Base-by-base conservation (phyloP, 345 rosid species). In the Trapa incisa region DNA sequence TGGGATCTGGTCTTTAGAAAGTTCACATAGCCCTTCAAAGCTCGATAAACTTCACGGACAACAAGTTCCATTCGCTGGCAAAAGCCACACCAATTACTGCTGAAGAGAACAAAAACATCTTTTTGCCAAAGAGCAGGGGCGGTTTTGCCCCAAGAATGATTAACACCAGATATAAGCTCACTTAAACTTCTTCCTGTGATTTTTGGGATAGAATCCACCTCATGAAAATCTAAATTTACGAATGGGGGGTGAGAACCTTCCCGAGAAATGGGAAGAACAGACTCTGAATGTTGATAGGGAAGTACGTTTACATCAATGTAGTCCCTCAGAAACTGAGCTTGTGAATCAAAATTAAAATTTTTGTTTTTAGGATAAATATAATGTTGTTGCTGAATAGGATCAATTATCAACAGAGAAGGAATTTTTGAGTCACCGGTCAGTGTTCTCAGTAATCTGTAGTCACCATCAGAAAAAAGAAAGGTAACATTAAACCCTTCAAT, bases 61-160 rank as follows among this genome's bases (percentile, higher is more conserved):
- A 83, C 86, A 73, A 88, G 83, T 72, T 85, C 97, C 96, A 87
- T 90, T 84, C 96, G 85, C 81, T 85, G 96, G 76, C 98, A 93
- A 80, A 93, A 90, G 35, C 92, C 98, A 78, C 97, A 90, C 97
- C 96, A 90, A 10, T 73, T 79, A 72, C 76, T 86, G 80, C 88
- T 87, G 75, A 93, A 93, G 60, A 90, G 92, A 68, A 93, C 97
- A 73, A 93, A 74, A 73, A 90, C 89, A 84, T 93, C 97, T 78
- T 82, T 81, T 72, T 79, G 81, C 83, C 79, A 70, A 36, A 82
- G 80, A 71, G 70, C 65, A 5, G 75, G 66, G 38, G 76, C 72
- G 58, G 78, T 78, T 70, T 70, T 81, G 54, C 54, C 43, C 67
- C 75, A 71, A 62, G 86, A 81, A 74, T 74, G 81, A 73, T 83